phyloP scores from a whole-genome alignment of 2,329 filamentous ascomycete genomes.

The Talaromyces sp. region DNA sequence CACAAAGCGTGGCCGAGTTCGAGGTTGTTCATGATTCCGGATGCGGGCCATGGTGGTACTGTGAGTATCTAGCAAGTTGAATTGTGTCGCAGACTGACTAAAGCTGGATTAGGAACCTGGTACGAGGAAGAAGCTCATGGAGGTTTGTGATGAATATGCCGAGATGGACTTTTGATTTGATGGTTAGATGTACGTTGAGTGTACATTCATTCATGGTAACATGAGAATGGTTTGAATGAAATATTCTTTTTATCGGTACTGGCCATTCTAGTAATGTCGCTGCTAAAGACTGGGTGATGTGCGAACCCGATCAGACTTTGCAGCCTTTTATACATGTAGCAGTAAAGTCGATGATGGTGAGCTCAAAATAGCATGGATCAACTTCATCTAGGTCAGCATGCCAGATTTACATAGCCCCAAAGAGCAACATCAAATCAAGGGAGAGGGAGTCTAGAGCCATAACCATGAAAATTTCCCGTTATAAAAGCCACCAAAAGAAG shows the following conservation, averaged over 20 bases:
- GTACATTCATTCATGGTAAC: neutral
- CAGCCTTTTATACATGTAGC: neutral
- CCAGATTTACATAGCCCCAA: neutral
- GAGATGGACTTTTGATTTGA: neutral
- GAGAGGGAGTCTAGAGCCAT: neutral
- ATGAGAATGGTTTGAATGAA: too few species aligned
- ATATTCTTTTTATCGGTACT: neutral
- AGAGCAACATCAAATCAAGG: neutral
- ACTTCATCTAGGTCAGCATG: neutral
- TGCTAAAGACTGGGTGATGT: neutral
- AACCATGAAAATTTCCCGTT: neutral
- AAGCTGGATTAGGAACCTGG: neutral
- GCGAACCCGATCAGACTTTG: neutral
- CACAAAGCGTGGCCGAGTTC: constrained; percentile 39
- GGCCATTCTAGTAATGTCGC: neutral
- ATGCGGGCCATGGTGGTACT: constrained; percentile 34
- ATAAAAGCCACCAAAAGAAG: neutral
- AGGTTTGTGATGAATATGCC: constrained; percentile 12
- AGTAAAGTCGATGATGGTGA: too few species aligned
- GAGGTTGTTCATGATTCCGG: constrained; percentile 30
- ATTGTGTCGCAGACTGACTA: neutral
- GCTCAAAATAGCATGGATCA: neutral
- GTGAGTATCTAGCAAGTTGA: constrained; percentile 8
- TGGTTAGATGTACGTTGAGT: neutral
- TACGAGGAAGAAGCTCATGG: neutral